phyloP scores from a whole-genome alignment of 2,329 filamentous ascomycete genomes.

The Xylariaceae sp. region DNA sequence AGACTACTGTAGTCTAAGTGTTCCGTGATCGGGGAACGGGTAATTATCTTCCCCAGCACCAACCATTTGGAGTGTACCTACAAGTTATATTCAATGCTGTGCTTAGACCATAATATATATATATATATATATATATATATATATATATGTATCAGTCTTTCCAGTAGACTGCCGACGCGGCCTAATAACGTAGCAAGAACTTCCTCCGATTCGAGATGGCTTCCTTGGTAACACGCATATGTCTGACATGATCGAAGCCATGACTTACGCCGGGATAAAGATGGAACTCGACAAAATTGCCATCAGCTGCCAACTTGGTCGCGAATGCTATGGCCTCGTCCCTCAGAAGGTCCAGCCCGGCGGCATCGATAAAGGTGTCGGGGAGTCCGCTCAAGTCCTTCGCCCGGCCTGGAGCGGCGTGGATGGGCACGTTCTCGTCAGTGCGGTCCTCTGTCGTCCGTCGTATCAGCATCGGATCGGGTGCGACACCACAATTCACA shows the following conservation, averaged over 20 bases:
- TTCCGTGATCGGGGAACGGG: too few relatives aligned
- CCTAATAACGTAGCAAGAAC: conserved; percentile 12
- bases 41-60: too few relatives aligned
- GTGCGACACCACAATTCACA: not conserved
- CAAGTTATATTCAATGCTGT: too few relatives aligned
- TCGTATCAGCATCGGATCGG: not conserved
- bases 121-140: too few relatives aligned
- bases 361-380: conserved; percentile 25
- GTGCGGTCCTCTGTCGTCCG: conserved; percentile 11
- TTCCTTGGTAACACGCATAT: conserved; percentile 1
- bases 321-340: conserved; percentile 24
- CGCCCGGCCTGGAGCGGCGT: conserved; percentile 18
- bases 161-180: not conserved
- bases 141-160: not conserved
- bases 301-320: conserved; percentile 17
- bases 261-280: conserved; percentile 24
- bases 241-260: conserved; percentile 10
- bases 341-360: conserved; percentile 24
- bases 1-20: too few relatives aligned
- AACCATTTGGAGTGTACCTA: too few relatives aligned
- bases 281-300: conserved; percentile 25
- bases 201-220: conserved; percentile 2
- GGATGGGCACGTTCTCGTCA: conserved; percentile 16
- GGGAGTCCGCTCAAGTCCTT: conserved; percentile 24
- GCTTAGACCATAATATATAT: too few relatives aligned